Conservation (phyloP, 352 stramenopile genomes). For the Blastocystis sp. region DNA sequence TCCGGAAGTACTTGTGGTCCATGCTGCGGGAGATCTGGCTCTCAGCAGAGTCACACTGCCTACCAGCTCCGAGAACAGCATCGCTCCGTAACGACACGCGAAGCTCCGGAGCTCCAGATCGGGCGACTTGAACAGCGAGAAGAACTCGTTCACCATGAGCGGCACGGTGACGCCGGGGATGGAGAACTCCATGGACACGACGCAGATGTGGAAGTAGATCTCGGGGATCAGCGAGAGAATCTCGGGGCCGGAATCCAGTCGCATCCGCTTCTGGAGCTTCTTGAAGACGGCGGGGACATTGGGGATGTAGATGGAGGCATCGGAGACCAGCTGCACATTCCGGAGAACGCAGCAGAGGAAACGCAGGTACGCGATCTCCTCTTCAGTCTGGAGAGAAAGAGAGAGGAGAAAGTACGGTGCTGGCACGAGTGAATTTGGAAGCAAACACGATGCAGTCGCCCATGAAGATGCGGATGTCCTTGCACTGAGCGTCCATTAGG, state of each 20-base stretch:
- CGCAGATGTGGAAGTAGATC: background rate
- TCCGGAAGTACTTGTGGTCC: constrained; percentile 2
- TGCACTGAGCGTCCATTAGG: background rate
- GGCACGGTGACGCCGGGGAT: background rate
- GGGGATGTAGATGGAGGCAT: background rate
- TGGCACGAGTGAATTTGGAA: constrained; percentile 25
- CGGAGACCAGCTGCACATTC: background rate
- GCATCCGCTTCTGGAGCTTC: background rate
- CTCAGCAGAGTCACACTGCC: too few relatives aligned
- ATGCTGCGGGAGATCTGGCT: background rate
- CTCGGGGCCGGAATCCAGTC: background rate
- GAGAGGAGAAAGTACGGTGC: background rate
- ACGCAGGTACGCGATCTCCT: background rate
- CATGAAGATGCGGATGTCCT: constrained; percentile 39
- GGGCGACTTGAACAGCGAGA: background rate
- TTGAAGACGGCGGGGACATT: background rate
- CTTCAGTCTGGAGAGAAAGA: background rate
- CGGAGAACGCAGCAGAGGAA: background rate
- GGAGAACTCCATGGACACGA: background rate
- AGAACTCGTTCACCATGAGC: constrained; percentile 31
- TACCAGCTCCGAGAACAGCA: constrained; percentile 36
- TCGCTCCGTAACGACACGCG: constrained; percentile 1
- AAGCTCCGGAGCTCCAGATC: constrained; percentile 2
- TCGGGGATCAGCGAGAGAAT: constrained; percentile 2
- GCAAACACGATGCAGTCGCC: constrained; percentile 1